phyloP scores from a whole-genome alignment of 139 green algal species.

The Tetradesmus obliquus region DNA sequence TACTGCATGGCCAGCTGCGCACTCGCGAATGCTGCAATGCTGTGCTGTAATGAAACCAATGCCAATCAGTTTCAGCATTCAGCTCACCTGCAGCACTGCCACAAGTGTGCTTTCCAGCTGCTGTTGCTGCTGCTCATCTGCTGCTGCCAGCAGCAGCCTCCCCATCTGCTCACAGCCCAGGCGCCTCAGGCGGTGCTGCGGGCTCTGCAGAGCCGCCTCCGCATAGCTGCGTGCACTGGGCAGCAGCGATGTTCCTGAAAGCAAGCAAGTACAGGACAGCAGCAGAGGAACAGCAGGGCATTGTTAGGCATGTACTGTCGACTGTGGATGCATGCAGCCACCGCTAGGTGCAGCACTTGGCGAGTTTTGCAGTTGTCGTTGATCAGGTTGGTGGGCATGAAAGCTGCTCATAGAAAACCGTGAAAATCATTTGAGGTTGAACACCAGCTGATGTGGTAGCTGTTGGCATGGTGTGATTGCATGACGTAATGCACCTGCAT shows the following conservation, averaged over 20 bases:
- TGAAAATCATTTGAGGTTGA: background rate
- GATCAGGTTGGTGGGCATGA: background rate
- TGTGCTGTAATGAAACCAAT: background rate
- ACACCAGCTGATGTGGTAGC: background rate
- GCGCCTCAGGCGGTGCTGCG: conserved; percentile 1
- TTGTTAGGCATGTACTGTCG: no score
- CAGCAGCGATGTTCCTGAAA: conserved; percentile 16
- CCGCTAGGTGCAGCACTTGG: background rate
- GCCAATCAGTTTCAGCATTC: background rate
- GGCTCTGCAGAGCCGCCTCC: conserved; percentile 11
- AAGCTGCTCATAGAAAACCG: background rate
- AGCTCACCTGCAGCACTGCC: background rate
- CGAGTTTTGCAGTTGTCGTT: no score
- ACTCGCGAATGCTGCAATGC: background rate
- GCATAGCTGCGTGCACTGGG: background rate
- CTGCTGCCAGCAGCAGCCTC: background rate
- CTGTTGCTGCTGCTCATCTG: conserved; percentile 1
- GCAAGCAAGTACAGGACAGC: background rate
- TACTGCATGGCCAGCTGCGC: background rate
- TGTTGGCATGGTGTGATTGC: background rate
- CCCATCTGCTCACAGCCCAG: conserved; percentile 29
- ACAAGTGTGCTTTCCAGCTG: background rate
- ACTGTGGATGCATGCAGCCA: no score
- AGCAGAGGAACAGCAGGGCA: background rate
- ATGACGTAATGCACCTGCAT: background rate